These are phyloP conservation scores for Cyphellophora europaea DNA, from an alignment of 2,329 filamentous ascomycete species.

Conservation along the genomic window DNA sequence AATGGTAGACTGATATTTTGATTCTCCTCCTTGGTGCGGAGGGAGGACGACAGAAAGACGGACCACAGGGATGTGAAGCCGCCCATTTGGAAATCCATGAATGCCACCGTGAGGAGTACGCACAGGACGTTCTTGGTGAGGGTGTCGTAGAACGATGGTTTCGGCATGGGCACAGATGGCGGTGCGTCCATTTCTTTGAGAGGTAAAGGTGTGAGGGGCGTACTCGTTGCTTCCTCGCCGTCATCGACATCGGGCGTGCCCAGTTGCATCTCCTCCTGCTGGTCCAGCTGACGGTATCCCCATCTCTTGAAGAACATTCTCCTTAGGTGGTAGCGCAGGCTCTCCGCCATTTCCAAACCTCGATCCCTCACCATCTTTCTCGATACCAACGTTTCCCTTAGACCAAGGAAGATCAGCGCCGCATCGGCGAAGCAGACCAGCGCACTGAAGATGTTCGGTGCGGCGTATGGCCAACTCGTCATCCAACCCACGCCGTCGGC, in stretches of 20 bases:
- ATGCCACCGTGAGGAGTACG: conserved; percentile 53
- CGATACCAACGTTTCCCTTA: conserved; percentile 44
- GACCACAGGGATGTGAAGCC: conserved; percentile 72
- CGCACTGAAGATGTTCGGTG: conserved; percentile 59
- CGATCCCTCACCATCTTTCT: conserved; percentile 21
- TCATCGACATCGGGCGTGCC: conserved; percentile 6
- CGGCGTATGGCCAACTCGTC: conserved; percentile 54
- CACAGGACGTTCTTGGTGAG: conserved; percentile 48
- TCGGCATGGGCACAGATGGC: conserved; percentile 2
- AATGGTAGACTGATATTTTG: conserved; percentile 39
- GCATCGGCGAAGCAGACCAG: conserved; percentile 48
- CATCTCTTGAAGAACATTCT: conserved; percentile 11
- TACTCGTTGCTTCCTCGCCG: conserved; percentile 2
- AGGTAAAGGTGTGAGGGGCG: conserved; percentile 8
- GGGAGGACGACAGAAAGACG: conserved; percentile 66
- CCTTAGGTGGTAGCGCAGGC: conserved; percentile 10
- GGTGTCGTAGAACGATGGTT: conserved; percentile 36
- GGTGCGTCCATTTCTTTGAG: conserved; percentile 21
- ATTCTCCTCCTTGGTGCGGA: conserved; percentile 36
- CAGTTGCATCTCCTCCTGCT: conserved; percentile 6
- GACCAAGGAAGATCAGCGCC: conserved; percentile 47
- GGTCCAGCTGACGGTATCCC: conserved; percentile 12
- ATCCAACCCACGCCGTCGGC: conserved; percentile 52
- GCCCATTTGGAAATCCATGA: conserved; percentile 63
- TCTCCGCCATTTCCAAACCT: conserved; percentile 13